Base-by-base conservation (phyloP, 148 eudicot genomes). In the Rhododendron mucronatum region DNA sequence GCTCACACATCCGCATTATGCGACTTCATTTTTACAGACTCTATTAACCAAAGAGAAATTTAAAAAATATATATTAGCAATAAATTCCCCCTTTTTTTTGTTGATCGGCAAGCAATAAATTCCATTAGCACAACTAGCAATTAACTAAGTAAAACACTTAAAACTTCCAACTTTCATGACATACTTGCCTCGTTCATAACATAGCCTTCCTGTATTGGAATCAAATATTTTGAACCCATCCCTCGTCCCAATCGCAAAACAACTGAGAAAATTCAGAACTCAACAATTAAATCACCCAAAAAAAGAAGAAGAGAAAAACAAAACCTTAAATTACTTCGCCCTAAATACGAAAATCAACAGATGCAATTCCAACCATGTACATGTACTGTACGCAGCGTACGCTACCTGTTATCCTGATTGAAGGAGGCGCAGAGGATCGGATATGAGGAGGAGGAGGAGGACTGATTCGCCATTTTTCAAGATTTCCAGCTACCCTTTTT, bases 231-330 rank as follows among this genome's bases (percentile, higher is more conserved):
- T 92, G 91, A 96, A 95, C 59, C 98, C 98, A 82, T 92, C 91
- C 82, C 88, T 96, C 8, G 99, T 94, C 61, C 97, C 98, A 85
- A 96, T 89, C 10, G 94, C 99, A 86, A 96, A 93, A 86, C 92
- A 92, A 75, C 99, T 96, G 86, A 81, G 39, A 86, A 86, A 61
- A 23, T 75, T 83, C 77, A 69, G 21, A 47, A 86, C 67, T 35
- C 35, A 18, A 28, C 3, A 14, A 85, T 2, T n/a, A 7, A 30
- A 76, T 47, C 4, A n/a, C 12, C 50, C 50, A 47, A 1, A 65
- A 87, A 14, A 18, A 21, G 28, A 30, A 30, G 30, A 30, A 74
- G 35, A n/a, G 20, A 41, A 85, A 11, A 82, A 85, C 85, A 3
- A 0, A 41, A 41, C 45, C 45, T 5, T 41, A 41, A 41, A 41